A percentile compares a stretch with the other conserved stretches of the same genome.
phyloP scores from a whole-genome alignment of 2,329 filamentous ascomycete species.

The Lithohypha guttulata region DNA sequence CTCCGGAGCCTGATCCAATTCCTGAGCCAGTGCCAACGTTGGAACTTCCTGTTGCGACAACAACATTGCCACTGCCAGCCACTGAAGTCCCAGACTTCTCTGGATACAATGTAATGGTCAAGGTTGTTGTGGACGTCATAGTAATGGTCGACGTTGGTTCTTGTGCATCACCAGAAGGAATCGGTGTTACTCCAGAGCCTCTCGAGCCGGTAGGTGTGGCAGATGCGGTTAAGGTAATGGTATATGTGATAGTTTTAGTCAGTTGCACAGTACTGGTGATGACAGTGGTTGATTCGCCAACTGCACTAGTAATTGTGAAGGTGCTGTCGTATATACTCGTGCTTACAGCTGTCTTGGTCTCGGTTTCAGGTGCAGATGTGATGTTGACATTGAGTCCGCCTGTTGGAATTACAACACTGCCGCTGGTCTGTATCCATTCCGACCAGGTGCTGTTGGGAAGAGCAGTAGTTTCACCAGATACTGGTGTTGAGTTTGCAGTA shows the following conservation, averaged over 20 bases:
- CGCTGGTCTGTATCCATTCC: background rate
- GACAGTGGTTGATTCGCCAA: constrained; percentile 3
- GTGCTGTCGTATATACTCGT: constrained; percentile 4
- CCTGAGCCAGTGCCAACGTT: background rate
- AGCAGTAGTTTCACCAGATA: background rate
- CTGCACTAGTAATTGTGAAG: background rate
- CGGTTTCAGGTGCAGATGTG: constrained; percentile 1
- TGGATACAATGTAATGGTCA: constrained; percentile 2
- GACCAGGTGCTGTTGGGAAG: background rate
- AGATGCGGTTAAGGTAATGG: background rate
- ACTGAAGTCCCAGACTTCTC: background rate
- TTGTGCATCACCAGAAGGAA: background rate
- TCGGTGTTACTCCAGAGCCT: background rate
- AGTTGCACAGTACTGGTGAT: constrained; percentile 1
- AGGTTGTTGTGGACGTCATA: background rate
- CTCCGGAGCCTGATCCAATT: background rate
- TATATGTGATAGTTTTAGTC: constrained; percentile 4
- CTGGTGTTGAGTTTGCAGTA: background rate
- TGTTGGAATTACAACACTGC: background rate
- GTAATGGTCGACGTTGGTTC: background rate
- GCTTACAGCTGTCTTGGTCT: background rate
- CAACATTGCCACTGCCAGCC: background rate
- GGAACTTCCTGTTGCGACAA: background rate
- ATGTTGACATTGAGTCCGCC: constrained; percentile 3
- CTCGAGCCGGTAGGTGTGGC: background rate